Evolutionary conservation across 805 yeast genomes (phyloP), one percentile per base, ranked within the genome.

Genomic region (Metschnikowia reukaufii): DNA sequence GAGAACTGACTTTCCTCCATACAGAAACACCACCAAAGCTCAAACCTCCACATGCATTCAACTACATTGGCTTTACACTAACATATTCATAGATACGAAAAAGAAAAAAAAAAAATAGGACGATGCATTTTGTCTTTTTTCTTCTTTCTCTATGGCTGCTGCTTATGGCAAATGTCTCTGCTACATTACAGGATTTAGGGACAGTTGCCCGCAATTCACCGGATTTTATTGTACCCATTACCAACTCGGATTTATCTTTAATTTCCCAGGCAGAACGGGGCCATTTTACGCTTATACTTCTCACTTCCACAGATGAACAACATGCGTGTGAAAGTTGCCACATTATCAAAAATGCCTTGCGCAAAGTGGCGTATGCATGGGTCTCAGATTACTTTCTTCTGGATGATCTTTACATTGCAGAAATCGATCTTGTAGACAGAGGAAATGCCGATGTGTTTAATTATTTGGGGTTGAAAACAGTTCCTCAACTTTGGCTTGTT

Each of bases 401-500:
- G 19, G 56, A 69, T 49, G 61, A 67, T 27, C 63, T 80, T 12
- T 70, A 72, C 57, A 76, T 83, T 59, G 67, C 73, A 31, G 65
- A 70, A 35, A 76, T 79, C 10, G 91, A 85, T 49, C 74, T 81
- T 27, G 56, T 58, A 5, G 67, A 70, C 42, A 52, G 59, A 2
- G 60, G 67, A 2, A 82, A 82, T 54, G 49, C 65, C 9, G 57
- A 61, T 3, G 56, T 76, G 19, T 76, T 79, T 49, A 59, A 65
- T 20, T 62, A 65, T 8, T 55, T 83, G 43, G 61, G 66, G 2
- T 57, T 86, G 46, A 64, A 64, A 2, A 67, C 79, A 2, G 79
- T 84, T 3, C 94, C 95, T 1, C 83, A 80, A 49, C 54, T 84
- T n/a, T 80, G 89, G 81, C 67, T 85, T 2, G 74, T 79, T 45